Evolutionary conservation across 1,284 basidiomycete genomes (phyloP).

Genomic region (Trichosporon inkin): DNA sequence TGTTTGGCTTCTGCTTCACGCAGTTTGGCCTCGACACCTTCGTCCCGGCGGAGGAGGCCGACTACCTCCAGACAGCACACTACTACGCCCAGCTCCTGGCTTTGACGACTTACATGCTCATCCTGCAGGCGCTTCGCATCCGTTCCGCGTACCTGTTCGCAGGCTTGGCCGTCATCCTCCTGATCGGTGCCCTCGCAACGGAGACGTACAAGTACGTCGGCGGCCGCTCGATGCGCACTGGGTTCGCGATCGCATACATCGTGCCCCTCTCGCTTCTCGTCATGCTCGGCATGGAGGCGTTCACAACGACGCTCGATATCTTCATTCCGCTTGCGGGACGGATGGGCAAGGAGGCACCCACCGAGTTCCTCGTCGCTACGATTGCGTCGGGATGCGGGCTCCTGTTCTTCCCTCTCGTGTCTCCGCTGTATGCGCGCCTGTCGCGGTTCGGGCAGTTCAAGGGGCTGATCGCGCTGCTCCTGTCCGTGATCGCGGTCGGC

Average conservation of each 20-base stretch:
- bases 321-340: slow-evolving; percentile 81
- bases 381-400: slow-evolving; percentile 61
- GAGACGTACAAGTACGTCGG: slow-evolving; percentile 18
- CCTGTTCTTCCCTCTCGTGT: slow-evolving; percentile 59
- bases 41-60: slow-evolving; percentile 29
- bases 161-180: slow-evolving; percentile 28
- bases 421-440: slow-evolving; percentile 69
- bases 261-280: slow-evolving; percentile 63
- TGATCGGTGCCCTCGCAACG: slow-evolving; percentile 32
- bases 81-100: slow-evolving; percentile 62
- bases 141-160: slow-evolving; percentile 51
- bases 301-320: slow-evolving; percentile 67
- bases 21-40: slow-evolving; percentile 34
- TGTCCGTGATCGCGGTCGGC: slow-evolving; percentile 54
- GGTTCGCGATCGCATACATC: slow-evolving; percentile 56
- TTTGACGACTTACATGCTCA: slow-evolving; percentile 53
- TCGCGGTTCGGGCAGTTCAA: slow-evolving; percentile 54
- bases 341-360: slow-evolving; percentile 67
- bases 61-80: slow-evolving; percentile 58
- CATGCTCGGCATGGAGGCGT: slow-evolving; percentile 64
- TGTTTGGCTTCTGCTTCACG: slow-evolving; percentile 51
- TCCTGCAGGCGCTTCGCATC: slow-evolving; percentile 54
- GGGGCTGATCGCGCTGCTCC: slow-evolving; percentile 55
- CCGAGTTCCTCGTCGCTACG: slow-evolving; percentile 83
- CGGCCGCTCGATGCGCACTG: background rate